Percentiles rank a stretch among this genome's conserved stretches.
Evolutionary conservation across 2,329 filamentous ascomycete species (phyloP).

Genomic region (Colletotrichum simmondsii): DNA sequence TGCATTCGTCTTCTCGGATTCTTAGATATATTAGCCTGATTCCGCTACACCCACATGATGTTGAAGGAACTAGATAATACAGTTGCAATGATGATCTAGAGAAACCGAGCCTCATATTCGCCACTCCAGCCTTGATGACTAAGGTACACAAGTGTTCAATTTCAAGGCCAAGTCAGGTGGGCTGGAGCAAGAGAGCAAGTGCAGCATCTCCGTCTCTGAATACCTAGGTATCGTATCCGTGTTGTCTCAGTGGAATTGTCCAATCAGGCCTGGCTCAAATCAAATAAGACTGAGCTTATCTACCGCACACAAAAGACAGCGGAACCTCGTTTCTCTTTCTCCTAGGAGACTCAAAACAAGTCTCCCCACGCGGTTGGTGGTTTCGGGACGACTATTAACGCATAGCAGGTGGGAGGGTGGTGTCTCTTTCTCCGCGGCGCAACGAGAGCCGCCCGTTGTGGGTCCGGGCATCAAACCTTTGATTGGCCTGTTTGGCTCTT

Average conservation of each 20-base stretch:
- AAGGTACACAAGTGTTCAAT: too few relatives aligned
- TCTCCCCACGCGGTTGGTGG: slow-evolving; percentile 19
- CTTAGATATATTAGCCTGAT: too few relatives aligned
- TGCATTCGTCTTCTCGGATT: too few relatives aligned
- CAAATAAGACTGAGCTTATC: slow-evolving; percentile 23
- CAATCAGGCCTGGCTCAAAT: slow-evolving; percentile 16
- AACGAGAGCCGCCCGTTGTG: slow-evolving; percentile 29
- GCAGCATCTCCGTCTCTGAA: not conserved
- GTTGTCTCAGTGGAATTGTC: not conserved
- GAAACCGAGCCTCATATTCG: too few relatives aligned
- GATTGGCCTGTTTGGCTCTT: slow-evolving; percentile 14
- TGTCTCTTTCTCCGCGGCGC: slow-evolving; percentile 28
- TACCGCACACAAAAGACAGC: not conserved
- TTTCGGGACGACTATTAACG: not conserved
- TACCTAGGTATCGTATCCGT: not conserved
- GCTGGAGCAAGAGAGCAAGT: too few relatives aligned
- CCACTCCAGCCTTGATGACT: too few relatives aligned
- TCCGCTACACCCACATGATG: too few relatives aligned
- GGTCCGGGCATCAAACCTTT: not conserved
- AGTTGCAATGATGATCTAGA: too few relatives aligned
- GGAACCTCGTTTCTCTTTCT: slow-evolving; percentile 5
- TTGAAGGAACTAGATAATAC: too few relatives aligned
- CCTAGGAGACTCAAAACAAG: slow-evolving; percentile 17
- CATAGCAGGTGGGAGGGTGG: not conserved
- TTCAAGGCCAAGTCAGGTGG: too few relatives aligned